Percentiles rank a stretch among this genome's conserved stretches.
Conservation (phyloP, 495 filamentous ascomycete genomes). For the Rhypophila decipiens region DNA sequence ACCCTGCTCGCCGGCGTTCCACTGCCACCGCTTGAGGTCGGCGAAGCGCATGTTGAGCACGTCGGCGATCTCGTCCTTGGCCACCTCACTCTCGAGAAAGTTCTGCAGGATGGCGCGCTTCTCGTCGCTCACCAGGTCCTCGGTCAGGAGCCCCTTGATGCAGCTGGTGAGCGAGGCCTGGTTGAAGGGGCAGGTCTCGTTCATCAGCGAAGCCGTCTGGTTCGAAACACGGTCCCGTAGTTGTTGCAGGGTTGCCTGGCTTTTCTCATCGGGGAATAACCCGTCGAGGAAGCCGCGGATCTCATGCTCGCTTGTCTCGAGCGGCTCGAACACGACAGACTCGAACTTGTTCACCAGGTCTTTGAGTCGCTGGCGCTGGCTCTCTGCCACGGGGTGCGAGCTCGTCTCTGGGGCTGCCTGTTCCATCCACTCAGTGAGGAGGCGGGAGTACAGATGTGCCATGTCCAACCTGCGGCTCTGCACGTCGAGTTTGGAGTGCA, state of each 20-base stretch:
- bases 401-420: slow-evolving; percentile 17
- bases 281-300: slow-evolving; percentile 47
- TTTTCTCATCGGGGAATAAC: slow-evolving; percentile 40
- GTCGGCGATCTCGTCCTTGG: slow-evolving; percentile 56
- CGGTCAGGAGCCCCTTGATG: slow-evolving; percentile 50
- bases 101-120: slow-evolving; percentile 54
- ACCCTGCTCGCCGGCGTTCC: slow-evolving; percentile 40
- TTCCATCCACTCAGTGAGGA: slow-evolving; percentile 59
- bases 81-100: slow-evolving; percentile 50
- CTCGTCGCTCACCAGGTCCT: slow-evolving; percentile 56
- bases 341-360: slow-evolving; percentile 52
- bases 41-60: slow-evolving; percentile 64
- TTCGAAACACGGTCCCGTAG: slow-evolving; percentile 17
- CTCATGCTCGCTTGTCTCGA: slow-evolving; percentile 38
- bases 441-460: slow-evolving; percentile 53
- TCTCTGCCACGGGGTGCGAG: slow-evolving; percentile 30
- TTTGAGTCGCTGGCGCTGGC: slow-evolving; percentile 44
- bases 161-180: slow-evolving; percentile 21
- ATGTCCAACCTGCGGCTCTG: slow-evolving; percentile 53
- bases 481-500: slow-evolving; percentile 34
- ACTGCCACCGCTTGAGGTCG: slow-evolving; percentile 54
- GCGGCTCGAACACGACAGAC: slow-evolving; percentile 47
- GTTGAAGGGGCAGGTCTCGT: slow-evolving; percentile 22
- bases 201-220: slow-evolving; percentile 9
- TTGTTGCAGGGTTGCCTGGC: slow-evolving; percentile 24